Percentiles rank a stretch among this genome's conserved stretches.
Evolutionary conservation across 2,329 filamentous ascomycete species (phyloP).

Genomic region (Ramularia endophylla): DNA sequence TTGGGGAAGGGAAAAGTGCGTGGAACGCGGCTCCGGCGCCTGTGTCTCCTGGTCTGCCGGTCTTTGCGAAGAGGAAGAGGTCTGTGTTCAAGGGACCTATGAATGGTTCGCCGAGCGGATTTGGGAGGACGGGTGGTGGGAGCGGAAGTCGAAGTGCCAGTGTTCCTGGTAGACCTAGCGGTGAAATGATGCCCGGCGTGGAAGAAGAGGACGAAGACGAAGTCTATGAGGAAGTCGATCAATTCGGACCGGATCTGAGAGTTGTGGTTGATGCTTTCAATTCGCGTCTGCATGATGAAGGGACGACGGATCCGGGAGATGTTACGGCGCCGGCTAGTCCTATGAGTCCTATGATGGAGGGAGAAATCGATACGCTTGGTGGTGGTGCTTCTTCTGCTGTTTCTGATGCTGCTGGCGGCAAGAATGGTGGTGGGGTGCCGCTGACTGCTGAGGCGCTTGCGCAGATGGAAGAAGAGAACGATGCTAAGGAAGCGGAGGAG

Average conservation of each 20-base stretch:
- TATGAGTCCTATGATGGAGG: conserved; percentile 12
- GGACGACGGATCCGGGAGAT: conserved; percentile 1
- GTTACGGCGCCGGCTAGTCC: conserved; percentile 15
- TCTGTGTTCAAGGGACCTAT: conserved; percentile 78
- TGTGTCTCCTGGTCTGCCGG: conserved; percentile 53
- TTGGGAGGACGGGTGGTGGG: conserved; percentile 9
- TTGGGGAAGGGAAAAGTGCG: conserved; percentile 20
- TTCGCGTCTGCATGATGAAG: not conserved
- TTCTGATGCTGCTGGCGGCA: not conserved
- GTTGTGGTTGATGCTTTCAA: conserved; percentile 5
- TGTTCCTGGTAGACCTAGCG: conserved; percentile 61
- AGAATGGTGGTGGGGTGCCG: conserved; percentile 12
- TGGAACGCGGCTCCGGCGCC: conserved; percentile 37
- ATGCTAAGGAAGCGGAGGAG: conserved; percentile 11
- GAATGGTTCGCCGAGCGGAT: conserved; percentile 39
- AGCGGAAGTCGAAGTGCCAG: conserved; percentile 45
- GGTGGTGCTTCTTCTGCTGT: not conserved
- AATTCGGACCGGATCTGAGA: conserved; percentile 23
- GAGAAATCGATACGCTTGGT: conserved; percentile 8
- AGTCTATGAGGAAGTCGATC: conserved; percentile 24
- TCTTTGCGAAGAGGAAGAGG: conserved; percentile 77
- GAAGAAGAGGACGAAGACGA: conserved; percentile 30
- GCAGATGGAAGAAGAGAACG: conserved; percentile 24
- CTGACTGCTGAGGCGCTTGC: conserved; percentile 29
- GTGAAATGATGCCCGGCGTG: conserved; percentile 61